A percentile compares a stretch with the other conserved stretches of the same genome.
phyloP scores from a whole-genome alignment of 371 early-diverging fungal genomes.

The Rhizopus microsporus region DNA sequence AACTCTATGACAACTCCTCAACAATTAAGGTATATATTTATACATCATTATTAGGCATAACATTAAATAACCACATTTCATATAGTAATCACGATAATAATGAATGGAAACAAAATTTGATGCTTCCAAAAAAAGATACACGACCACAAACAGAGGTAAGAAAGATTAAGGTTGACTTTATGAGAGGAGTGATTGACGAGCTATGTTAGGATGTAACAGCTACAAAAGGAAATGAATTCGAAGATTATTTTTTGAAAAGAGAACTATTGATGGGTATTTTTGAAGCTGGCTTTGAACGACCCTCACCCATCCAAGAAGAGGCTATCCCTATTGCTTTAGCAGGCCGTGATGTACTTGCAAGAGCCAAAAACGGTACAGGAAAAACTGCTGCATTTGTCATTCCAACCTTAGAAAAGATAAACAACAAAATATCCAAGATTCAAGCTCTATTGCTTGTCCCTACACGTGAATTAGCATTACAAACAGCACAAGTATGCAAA shows the following conservation, averaged over 20 bases:
- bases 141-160: slow-evolving; percentile 88
- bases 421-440: slow-evolving; percentile 74
- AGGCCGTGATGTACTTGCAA: slow-evolving; percentile 94
- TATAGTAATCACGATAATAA: slow-evolving; percentile 59
- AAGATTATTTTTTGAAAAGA: slow-evolving; percentile 95
- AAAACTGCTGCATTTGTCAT: slow-evolving; percentile 98
- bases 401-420: slow-evolving; percentile 93
- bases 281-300: slow-evolving; percentile 97
- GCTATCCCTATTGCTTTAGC: slow-evolving; percentile 96
- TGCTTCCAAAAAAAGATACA: slow-evolving; percentile 77
- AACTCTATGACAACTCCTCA: neutral
- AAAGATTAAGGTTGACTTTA: neutral
- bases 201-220: slow-evolving; percentile 79
- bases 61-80: neutral
- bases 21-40: neutral
- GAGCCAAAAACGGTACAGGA: slow-evolving; percentile 99
- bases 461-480: slow-evolving; percentile 96
- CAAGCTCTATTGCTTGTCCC: slow-evolving; percentile 93
- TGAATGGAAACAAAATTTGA: slow-evolving; percentile 76
- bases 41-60: too few species aligned
- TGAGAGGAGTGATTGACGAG: neutral
- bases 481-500: slow-evolving; percentile 95
- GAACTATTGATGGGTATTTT: slow-evolving; percentile 98
- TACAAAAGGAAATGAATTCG: slow-evolving; percentile 97
- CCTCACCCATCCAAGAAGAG: slow-evolving; percentile 99